Evolutionary conservation across 1,284 basidiomycete species (phyloP).

Genomic region (Vanrija humicola): DNA sequence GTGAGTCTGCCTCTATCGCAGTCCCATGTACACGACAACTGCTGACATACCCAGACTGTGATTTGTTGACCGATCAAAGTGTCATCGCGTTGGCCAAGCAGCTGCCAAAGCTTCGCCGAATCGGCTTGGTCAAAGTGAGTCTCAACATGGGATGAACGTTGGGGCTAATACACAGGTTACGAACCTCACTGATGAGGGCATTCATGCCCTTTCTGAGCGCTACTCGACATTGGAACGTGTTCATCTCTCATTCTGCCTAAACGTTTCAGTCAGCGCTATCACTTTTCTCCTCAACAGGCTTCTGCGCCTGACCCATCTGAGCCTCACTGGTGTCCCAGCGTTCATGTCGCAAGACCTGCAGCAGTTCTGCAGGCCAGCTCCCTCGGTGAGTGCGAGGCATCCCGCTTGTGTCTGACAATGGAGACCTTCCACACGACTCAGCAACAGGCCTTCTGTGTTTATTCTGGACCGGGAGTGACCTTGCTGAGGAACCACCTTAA

Average conservation of each 20-base stretch:
- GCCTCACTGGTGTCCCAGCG: conserved; percentile 89
- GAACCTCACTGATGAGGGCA: conserved; percentile 89
- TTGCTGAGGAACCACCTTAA: conserved; percentile 73
- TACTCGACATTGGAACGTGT: conserved; percentile 86
- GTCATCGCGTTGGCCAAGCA: conserved; percentile 81
- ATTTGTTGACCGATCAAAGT: conserved; percentile 83
- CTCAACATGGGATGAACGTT: neutral
- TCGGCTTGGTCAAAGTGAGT: conserved; percentile 86
- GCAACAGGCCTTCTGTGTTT: conserved; percentile 92
- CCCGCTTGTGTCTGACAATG: conserved; percentile 1
- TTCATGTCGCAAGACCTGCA: conserved; percentile 85
- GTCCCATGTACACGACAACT: neutral
- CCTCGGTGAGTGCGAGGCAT: conserved; percentile 58
- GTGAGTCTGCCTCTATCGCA: conserved; percentile 55
- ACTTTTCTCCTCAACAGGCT: conserved; percentile 85
- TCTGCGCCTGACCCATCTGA: conserved; percentile 85
- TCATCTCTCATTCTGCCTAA: conserved; percentile 95
- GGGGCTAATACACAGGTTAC: conserved; percentile 59
- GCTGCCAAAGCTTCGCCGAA: conserved; percentile 84
- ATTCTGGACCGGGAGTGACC: conserved; percentile 83
- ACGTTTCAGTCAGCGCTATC: conserved; percentile 85
- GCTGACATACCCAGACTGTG: conserved; percentile 62
- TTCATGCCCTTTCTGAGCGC: conserved; percentile 71
- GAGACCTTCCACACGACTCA: conserved; percentile 91
- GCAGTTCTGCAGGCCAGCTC: conserved; percentile 82